Evolutionary conservation across 306 rosid species (phyloP), one percentile per base, ranked within the genome.

Genomic region (Quercus suber): DNA sequence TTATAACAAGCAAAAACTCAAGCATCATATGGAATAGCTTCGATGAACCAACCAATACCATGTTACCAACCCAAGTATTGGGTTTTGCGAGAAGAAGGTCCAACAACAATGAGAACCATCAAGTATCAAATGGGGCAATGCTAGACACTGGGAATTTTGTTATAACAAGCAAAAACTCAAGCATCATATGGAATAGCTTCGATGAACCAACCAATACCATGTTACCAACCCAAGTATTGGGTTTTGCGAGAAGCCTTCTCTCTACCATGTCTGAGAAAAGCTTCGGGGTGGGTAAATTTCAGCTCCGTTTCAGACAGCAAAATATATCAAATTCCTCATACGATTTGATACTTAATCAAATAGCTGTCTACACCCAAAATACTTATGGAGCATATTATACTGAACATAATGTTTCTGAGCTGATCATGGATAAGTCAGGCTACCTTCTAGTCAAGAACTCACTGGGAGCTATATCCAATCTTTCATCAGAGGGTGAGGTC

Each of bases 61-160:
- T 67, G 6, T 67, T 67, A 33, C 72, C 72, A 35, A 35, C 72
- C 25, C 72, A 67, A 67, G 72, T 67, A 67, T 19, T 67, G 25
- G 51, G 25, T 33, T 19, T 33, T 33, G 6, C 52, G 27, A 33
- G 20, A 15, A 31, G 5, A n/a, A 35, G 7, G 14, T 67, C 72
- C 27, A 35, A 1, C 3, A 19, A 33, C 72, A 19, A 13, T 7
- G 52, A 9, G 6, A 67, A 33, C 9, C 18, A 6, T 9, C 25
- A 1, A 10, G 27, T 67, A 2, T 33, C 17, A 4, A 13, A 67
- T 10, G 72, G 51, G 25, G 52, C 52, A 1, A 31, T 33, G 52
- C 52, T 67, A 8, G 72, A 67, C 27, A 18, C 72, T 3, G 52
- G 72, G 14, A 67, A 33, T 21, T 67, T 67, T 8, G 72, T 9